Percentiles rank a stretch among this genome's conserved stretches.
Conservation (phyloP, 208 protist species). For the Naegleria lovaniensis region DNA sequence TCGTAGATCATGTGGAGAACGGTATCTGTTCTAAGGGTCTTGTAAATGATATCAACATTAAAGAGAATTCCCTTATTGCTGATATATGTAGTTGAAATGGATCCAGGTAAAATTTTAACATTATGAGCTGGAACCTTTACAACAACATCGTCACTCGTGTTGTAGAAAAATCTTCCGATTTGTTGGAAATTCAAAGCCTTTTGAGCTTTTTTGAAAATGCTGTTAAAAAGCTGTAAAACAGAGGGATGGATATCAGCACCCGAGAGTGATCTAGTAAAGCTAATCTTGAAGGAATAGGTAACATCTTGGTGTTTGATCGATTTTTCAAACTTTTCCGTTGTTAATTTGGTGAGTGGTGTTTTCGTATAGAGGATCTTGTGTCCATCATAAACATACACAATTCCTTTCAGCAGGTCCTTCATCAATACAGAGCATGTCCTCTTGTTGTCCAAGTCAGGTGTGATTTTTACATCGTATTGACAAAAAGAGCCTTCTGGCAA, state of each 20-base stretch:
- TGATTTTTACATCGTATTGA: not conserved
- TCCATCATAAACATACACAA: slow-evolving; percentile 4
- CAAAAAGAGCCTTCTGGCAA: not conserved
- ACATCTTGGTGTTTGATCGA: not conserved
- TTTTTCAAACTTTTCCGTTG: not conserved
- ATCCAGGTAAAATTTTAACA: not conserved
- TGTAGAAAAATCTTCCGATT: slow-evolving; percentile 16
- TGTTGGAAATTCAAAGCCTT: not conserved
- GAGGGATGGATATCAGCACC: not conserved
- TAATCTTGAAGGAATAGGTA: not conserved
- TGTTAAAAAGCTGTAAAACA: not conserved
- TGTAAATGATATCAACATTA: not conserved
- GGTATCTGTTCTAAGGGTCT: slow-evolving; percentile 1
- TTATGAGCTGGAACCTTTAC: not conserved
- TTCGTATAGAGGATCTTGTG: not conserved
- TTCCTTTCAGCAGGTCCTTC: not conserved
- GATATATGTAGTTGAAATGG: not conserved
- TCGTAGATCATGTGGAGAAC: not conserved
- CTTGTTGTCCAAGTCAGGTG: not conserved
- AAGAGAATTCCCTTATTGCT: not conserved
- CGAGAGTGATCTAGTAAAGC: not conserved
- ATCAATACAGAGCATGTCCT: not conserved
- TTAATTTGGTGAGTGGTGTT: not conserved
- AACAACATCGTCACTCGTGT: not conserved
- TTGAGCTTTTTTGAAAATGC: not conserved